Base-by-base conservation (phyloP, 257 asterid genomes). In the Scutellaria baicalensis region DNA sequence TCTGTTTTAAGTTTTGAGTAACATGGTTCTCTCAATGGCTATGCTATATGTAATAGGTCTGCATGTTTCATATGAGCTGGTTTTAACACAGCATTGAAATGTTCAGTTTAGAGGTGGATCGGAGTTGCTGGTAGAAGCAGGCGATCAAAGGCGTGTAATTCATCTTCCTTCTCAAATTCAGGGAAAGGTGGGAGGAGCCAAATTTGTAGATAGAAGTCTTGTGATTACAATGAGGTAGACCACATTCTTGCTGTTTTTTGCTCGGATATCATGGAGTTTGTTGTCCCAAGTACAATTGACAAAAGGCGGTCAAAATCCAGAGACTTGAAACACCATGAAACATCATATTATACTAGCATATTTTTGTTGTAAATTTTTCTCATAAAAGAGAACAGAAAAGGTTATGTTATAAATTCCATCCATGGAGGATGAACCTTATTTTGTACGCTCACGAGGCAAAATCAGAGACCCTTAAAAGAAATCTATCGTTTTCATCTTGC, bases 141-240 rank as follows among this genome's bases (percentile, higher is more conserved):
- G 99, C 9, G 97, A 93, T 75, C 97, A 93, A 50, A 89, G 97
- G 81, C 92, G 97, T 4, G 85, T 81, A 38, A 82, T 93, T 76
- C 88, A 39, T 47, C 84, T 93, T 63, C 99, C 99, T 68, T 69
- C 88, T 44, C 84, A 84, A 76, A 85, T 87, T 59, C 99, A 87
- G 67, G 99, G 98, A 64, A 93, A 87, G 75, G 96, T 93, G 49
- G 91, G 87, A 51, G 97, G 92, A 43, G 99, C 99, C 76, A 91
- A 91, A 75, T 91, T 88, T 78, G 42, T 64, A 3, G 94, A 89
- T 69, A 84, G 88, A 77, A 85, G 81, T 78, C 96, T 93, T 56
- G 77, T 87, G 9, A 82, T 93, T 62, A 86, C 97, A 68, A 83
- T 89, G 88, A 45, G 85, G 31, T 86, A 84, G 77, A 45, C 7